phyloP scores from a whole-genome alignment of 495 filamentous ascomycete genomes.

The Podospora conica region DNA sequence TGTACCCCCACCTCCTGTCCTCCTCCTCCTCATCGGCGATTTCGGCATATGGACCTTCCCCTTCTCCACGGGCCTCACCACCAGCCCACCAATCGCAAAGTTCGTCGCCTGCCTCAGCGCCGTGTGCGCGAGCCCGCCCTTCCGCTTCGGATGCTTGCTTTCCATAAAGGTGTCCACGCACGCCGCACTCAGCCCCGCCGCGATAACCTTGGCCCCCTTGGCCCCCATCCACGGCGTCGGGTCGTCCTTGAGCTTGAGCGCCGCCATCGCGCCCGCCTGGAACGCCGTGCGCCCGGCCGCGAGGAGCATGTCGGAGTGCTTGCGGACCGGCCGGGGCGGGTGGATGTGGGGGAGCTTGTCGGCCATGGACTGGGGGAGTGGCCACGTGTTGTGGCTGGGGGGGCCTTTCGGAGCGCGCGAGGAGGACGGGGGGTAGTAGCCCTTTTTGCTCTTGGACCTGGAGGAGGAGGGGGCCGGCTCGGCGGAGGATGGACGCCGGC shows the following conservation, averaged over 20 bases:
- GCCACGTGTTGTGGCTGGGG: neutral
- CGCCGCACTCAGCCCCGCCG: slow-evolving; percentile 27
- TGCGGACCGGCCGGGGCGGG: neutral
- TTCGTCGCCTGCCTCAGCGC: slow-evolving; percentile 22
- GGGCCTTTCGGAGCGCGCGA: neutral
- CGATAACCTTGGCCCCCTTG: slow-evolving; percentile 25
- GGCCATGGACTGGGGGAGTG: neutral
- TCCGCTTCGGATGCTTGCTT: slow-evolving; percentile 18
- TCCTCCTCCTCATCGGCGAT: neutral
- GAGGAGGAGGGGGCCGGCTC: neutral
- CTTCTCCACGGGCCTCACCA: slow-evolving; percentile 10
- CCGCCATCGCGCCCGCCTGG: slow-evolving; percentile 26
- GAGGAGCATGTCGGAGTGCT: slow-evolving; percentile 9
- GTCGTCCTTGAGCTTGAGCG: slow-evolving; percentile 23
- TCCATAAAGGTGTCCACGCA: slow-evolving; percentile 27
- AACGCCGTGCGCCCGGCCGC: slow-evolving; percentile 17
- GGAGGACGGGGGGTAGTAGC: slow-evolving; percentile 8
- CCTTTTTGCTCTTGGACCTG: neutral
- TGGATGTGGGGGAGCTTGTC: neutral
- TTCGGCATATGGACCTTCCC: neutral
- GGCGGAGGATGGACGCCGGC: neutral
- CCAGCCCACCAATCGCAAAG: slow-evolving; percentile 21
- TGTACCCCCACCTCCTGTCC: neutral
- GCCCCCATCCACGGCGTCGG: slow-evolving; percentile 22
- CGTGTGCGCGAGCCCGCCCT: slow-evolving; percentile 25